These are phyloP conservation scores for Citeromyces matritensis DNA, from an alignment of 805 yeast species.

Conservation along the genomic window DNA sequence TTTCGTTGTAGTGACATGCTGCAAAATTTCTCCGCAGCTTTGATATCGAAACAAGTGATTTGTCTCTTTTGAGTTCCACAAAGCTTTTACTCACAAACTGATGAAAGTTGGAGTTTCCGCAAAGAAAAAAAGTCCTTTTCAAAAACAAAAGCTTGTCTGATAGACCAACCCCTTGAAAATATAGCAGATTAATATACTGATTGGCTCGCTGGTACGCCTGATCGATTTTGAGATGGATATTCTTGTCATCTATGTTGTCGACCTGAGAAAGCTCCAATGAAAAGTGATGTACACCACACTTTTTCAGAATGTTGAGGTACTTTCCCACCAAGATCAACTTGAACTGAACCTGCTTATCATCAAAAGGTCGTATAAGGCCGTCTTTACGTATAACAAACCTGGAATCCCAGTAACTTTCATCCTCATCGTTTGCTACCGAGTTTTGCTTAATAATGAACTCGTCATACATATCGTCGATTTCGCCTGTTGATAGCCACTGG, in stretches of 20 bases:
- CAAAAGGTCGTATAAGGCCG: slow-evolving; percentile 58
- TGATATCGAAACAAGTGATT: slow-evolving; percentile 10
- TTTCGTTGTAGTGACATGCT: slow-evolving; percentile 6
- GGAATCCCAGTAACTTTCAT: slow-evolving; percentile 60
- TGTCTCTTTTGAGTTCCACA: slow-evolving; percentile 31
- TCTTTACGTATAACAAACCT: slow-evolving; percentile 62
- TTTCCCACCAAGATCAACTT: slow-evolving; percentile 77
- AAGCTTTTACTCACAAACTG: slow-evolving; percentile 33
- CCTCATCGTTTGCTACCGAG: slow-evolving; percentile 1
- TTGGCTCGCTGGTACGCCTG: slow-evolving; percentile 60
- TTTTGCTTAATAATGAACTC: slow-evolving; percentile 63
- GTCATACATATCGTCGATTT: slow-evolving; percentile 59
- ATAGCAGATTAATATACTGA: slow-evolving; percentile 33
- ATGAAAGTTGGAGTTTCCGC: slow-evolving; percentile 33
- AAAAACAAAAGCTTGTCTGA: slow-evolving; percentile 27
- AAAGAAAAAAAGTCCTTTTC: slow-evolving; percentile 42
- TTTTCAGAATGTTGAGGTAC: slow-evolving; percentile 56
- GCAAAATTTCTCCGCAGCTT: slow-evolving; percentile 16
- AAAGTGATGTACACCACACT: slow-evolving; percentile 30
- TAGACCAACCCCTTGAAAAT: slow-evolving; percentile 48
- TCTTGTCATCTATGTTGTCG: slow-evolving; percentile 14
- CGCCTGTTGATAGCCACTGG: slow-evolving; percentile 68
- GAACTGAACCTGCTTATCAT: slow-evolving; percentile 32
- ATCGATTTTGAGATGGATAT: slow-evolving; percentile 39
- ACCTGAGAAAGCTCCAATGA: slow-evolving; percentile 8